These are phyloP conservation scores for Ceriops zippeliana DNA, from an alignment of 345 rosid species.

Conservation along the genomic window DNA sequence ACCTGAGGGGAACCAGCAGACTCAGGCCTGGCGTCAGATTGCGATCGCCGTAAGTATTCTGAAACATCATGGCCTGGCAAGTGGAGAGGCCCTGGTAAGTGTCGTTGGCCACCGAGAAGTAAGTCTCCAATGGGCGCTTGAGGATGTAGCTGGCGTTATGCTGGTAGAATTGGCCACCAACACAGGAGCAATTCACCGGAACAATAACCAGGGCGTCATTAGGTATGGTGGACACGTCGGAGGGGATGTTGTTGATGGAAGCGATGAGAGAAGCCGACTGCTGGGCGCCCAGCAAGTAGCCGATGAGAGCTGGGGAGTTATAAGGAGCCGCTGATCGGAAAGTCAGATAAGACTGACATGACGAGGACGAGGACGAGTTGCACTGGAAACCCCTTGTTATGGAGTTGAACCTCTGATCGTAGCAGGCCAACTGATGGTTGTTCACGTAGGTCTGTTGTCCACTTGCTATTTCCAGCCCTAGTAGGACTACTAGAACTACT, in stretches of 20 bases:
- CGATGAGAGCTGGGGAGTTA: constrained; percentile 37
- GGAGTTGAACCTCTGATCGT: constrained; percentile 17
- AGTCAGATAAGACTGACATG: constrained; percentile 67
- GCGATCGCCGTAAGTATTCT: constrained; percentile 37
- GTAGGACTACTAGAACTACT: background rate
- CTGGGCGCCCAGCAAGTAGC: constrained; percentile 34
- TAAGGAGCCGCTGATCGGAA: constrained; percentile 57
- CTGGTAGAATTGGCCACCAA: constrained; percentile 47
- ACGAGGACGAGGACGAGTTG: constrained; percentile 31
- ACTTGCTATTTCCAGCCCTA: background rate
- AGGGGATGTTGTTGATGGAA: constrained; percentile 53
- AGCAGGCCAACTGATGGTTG: constrained; percentile 55
- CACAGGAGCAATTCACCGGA: constrained; percentile 70
- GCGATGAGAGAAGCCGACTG: constrained; percentile 36
- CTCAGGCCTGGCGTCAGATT: constrained; percentile 20
- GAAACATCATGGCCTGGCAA: constrained; percentile 76
- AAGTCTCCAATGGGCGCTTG: constrained; percentile 18
- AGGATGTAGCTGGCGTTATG: constrained; percentile 56
- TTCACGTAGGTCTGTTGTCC: constrained; percentile 64
- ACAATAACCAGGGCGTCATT: constrained; percentile 34
- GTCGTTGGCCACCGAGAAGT: constrained; percentile 57
- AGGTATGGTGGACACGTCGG: constrained; percentile 27
- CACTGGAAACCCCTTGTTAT: constrained; percentile 50
- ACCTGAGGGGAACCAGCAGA: constrained; percentile 61
- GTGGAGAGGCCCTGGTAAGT: constrained; percentile 88